Evolutionary conservation across 805 yeast species (phyloP).

Genomic region (Saturnispora galanensis): DNA sequence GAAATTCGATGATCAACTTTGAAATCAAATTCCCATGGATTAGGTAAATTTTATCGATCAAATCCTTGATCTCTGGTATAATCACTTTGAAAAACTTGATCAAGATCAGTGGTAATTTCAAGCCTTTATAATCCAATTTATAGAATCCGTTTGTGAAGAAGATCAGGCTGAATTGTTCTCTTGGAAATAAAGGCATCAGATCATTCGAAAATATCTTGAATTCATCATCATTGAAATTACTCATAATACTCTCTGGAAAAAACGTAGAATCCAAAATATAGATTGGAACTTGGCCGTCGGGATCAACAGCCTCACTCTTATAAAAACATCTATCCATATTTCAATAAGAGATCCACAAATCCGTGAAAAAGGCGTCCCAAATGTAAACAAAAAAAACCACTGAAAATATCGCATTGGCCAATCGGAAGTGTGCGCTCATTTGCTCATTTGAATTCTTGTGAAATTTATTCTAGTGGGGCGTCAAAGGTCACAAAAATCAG

Average conservation of each 20-base stretch:
- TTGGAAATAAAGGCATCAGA: constrained; percentile 49
- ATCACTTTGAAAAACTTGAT: constrained; percentile 43
- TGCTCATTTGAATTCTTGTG: too few species aligned
- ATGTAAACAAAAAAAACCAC: background rate
- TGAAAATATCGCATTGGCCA: too few species aligned
- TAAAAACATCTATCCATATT: constrained; percentile 10
- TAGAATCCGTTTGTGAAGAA: constrained; percentile 79
- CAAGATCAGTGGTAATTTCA: constrained; percentile 23
- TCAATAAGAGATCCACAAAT: too few species aligned
- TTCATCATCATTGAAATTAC: constrained; percentile 22
- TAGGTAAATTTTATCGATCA: constrained; percentile 54
- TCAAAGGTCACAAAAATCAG: too few species aligned
- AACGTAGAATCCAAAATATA: constrained; percentile 78
- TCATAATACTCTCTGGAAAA: constrained; percentile 46
- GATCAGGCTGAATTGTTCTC: constrained; percentile 52
- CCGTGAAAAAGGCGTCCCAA: background rate
- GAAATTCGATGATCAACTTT: constrained; percentile 62
- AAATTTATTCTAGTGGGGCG: too few species aligned
- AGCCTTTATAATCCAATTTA: constrained; percentile 20
- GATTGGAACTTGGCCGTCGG: constrained; percentile 56
- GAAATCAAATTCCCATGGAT: constrained; percentile 91
- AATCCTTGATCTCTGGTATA: constrained; percentile 43
- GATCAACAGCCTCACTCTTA: constrained; percentile 53
- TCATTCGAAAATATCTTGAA: constrained; percentile 45
- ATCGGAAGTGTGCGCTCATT: too few species aligned